Evolutionary conservation across 179 eudicot genomes (phyloP), one percentile per base, ranked within the genome.

Genomic region (Nepenthes alata): DNA sequence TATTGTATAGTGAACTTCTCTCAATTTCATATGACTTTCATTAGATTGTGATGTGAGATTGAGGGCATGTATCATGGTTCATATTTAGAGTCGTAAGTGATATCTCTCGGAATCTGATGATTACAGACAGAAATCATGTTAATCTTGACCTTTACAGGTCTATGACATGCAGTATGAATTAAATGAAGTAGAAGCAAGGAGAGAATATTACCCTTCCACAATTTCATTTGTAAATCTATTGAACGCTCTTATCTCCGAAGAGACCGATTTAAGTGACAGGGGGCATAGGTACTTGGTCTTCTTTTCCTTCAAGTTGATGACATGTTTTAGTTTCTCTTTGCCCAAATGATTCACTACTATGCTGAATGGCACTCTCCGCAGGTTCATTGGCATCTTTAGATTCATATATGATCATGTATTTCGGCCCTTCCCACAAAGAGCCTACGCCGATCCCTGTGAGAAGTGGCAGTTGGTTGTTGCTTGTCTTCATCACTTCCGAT

Each of bases 161-260:
- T 94, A 94, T 74, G 97, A 94, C 71, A 94, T 90, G 99, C 83
- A 87, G 69, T 94, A 80, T 74, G 99, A 94, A 81, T 78, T 94
- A 63, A 90, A 94, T 75, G 99, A 94, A 74, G 83, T 94, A 68
- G 99, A 94, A 78, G 88, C 99, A 52, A 81, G 99, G 74, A 87
- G 91, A 63, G 99, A 94, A 77, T 83, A 75, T 64, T 94, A 90
- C 49, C 97, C 99, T 55, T 94, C 99, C 51, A 94, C 97, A 48
- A 85, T 94, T 59, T 94, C 99, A 44, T 90, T 94, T 75, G 76
- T 94, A 13, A 94, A 87, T 73, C 81, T 94, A 57, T 70, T 94
- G 64, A 94, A 94, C 76, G 80, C 85, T 70, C 95, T 94, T 59
- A 90, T 89, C 68, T 75, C 99, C 67, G 96, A 87, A 74, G 99